Conservation (phyloP, 1,284 basidiomycete species). For the Fomes fomentarius region DNA sequence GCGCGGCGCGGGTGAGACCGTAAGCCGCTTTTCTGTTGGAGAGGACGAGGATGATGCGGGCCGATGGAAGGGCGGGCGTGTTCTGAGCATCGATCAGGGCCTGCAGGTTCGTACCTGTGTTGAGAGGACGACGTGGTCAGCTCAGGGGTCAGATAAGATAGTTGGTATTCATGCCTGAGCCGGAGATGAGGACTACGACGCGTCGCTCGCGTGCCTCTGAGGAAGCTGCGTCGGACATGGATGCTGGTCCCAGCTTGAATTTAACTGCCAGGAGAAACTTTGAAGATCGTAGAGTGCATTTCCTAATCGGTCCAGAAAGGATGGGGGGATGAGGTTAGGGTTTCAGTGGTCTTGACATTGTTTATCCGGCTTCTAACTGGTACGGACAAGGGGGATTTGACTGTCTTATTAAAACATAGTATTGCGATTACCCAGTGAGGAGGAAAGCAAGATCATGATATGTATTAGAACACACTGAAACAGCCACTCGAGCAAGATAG, state of each 20-base stretch:
- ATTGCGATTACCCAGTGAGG: no score
- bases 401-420: no score
- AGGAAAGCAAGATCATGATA: no score
- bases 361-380: no score
- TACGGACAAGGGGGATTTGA: no score
- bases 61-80: conserved; percentile 66
- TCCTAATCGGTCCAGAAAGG: not conserved
- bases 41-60: conserved; percentile 81
- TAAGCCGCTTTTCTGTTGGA: conserved; percentile 94
- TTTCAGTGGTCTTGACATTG: no score
- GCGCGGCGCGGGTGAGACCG: conserved; percentile 81
- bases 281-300: not conserved
- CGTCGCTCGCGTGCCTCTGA: conserved; percentile 31
- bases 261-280: not conserved
- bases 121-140: conserved; percentile 27
- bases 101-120: conserved; percentile 90
- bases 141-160: no score
- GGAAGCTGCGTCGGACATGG: conserved; percentile 25
- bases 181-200: conserved; percentile 76
- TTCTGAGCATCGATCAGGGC: conserved; percentile 89
- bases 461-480: no score
- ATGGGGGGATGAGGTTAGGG: not conserved
- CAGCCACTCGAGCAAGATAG: no score
- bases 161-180: conserved; percentile 80
- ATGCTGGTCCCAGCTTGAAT: not conserved